Conservation (phyloP, 2,329 filamentous ascomycete genomes). For the Pseudopyrenochaeta lycopersici region DNA sequence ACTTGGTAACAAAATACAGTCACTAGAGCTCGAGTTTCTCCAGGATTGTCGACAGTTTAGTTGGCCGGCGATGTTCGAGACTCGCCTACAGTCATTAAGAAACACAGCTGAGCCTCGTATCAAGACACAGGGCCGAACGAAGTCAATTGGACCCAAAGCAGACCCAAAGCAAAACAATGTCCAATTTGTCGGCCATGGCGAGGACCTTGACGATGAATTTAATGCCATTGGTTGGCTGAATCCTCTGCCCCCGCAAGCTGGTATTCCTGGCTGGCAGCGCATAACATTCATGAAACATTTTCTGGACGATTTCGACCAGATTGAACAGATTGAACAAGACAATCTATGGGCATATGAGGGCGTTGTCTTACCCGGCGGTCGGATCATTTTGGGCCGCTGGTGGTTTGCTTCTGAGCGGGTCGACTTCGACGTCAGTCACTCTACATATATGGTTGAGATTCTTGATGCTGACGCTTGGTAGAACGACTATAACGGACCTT, state of each 20-base stretch:
- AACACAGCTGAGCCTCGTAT: constrained; percentile 13
- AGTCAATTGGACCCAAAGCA: not conserved
- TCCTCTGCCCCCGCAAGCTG: constrained; percentile 56
- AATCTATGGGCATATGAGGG: constrained; percentile 60
- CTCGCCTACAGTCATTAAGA: constrained; percentile 47
- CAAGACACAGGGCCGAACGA: constrained; percentile 18
- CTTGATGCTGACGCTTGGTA: constrained; percentile 16
- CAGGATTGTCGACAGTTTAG: constrained; percentile 19
- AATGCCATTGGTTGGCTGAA: constrained; percentile 59
- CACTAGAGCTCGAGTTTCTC: constrained; percentile 44
- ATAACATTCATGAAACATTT: constrained; percentile 65
- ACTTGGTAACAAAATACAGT: constrained; percentile 34
- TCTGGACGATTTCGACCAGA: constrained; percentile 29
- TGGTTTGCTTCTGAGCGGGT: constrained; percentile 49
- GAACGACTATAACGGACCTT: constrained; percentile 35
- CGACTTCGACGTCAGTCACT: constrained; percentile 28
- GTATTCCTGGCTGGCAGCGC: constrained; percentile 63
- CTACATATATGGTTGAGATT: not conserved
- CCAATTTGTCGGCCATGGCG: constrained; percentile 51
- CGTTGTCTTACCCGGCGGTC: constrained; percentile 57
- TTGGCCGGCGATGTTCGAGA: constrained; percentile 55
- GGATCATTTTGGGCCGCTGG: constrained; percentile 59
- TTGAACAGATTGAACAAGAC: constrained; percentile 38
- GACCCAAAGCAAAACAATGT: constrained; percentile 20
- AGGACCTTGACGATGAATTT: constrained; percentile 47